Base-by-base conservation (phyloP, 2,329 filamentous ascomycete species). In the Neurospora sp. region DNA sequence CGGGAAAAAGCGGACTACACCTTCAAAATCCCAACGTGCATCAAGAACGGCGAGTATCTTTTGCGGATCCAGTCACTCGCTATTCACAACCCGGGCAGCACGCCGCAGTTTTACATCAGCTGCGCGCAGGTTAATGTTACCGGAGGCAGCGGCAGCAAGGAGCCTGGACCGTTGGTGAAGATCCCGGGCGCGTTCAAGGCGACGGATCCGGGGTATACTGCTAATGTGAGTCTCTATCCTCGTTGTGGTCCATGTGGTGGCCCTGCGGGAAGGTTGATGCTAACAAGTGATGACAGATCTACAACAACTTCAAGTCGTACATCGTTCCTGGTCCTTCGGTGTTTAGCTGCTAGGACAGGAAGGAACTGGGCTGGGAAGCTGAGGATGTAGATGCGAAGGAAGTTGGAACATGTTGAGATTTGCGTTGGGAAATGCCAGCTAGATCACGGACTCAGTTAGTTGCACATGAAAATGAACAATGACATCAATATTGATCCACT, bases 21-120 rank as follows among this genome's bases (percentile, higher is more conserved):
- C 5, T 77, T 75, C 74, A 75, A 80, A 69, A 84, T 89, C 73
- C 87, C 87, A 8, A 74, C 78, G 36, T 83, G 82, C 73, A 81
- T 89, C 68, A 81, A 82, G 40, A 76, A 85, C 62, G 87, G 87
- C 71, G 84, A 87, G 73, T 89, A 89, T 76, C 83, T 89, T 66
- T 81, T 88, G 39, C 82, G 87, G 62, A 84, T 87, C 76, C 86
- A 89, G 70, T 82, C 86, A 67, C 84, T 90, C 68, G 88, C 85
- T 38, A 86, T 81, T 43, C 80, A 81, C 71, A 76, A 73, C 70
- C 76, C 67, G 74, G 75, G 73, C 74, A 39, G 68, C 52, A 68
- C 68, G 13, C 72, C 72, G 6, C 72, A 73, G 71, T 73, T 71
- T 71, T 81, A 80, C 69, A 72, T 82, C 66, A 77, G 78, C 6